Evolutionary conservation across 768 basidiomycete species (phyloP).

Genomic region (Epithele typhae): DNA sequence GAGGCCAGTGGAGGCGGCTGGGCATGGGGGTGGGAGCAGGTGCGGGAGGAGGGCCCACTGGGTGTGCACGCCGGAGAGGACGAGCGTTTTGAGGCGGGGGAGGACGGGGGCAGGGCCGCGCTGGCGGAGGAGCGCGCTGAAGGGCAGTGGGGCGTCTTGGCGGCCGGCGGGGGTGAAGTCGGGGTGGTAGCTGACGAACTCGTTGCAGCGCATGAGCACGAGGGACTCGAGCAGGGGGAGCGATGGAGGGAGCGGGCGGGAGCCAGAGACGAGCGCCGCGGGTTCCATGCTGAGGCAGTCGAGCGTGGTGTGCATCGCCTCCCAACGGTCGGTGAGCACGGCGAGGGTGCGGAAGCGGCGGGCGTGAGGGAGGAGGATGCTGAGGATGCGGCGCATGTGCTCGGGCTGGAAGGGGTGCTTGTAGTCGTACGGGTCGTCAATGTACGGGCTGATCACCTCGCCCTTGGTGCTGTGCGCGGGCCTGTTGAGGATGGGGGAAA

Average conservation of each 20-base stretch:
- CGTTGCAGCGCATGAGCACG: slow-evolving; percentile 57
- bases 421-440: slow-evolving; percentile 13
- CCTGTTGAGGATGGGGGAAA: neutral
- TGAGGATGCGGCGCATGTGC: slow-evolving; percentile 40
- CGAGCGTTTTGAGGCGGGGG: slow-evolving; percentile 44
- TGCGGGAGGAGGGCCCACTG: slow-evolving; percentile 43
- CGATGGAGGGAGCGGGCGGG: slow-evolving; percentile 21
- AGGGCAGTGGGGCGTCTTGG: slow-evolving; percentile 25
- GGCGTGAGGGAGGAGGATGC: slow-evolving; percentile 48
- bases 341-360: slow-evolving; percentile 48
- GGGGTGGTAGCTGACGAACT: slow-evolving; percentile 43
- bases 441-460: slow-evolving; percentile 8
- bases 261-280: slow-evolving; percentile 23
- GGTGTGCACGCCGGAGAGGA: slow-evolving; percentile 54
- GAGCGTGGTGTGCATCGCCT: slow-evolving; percentile 54
- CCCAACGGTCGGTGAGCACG: slow-evolving; percentile 53
- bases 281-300: slow-evolving; percentile 32
- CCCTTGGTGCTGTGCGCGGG: slow-evolving; percentile 4
- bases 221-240: slow-evolving; percentile 40
- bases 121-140: slow-evolving; percentile 13
- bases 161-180: slow-evolving; percentile 40
- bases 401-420: slow-evolving; percentile 13
- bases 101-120: slow-evolving; percentile 13
- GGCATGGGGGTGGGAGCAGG: slow-evolving; percentile 4
- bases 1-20: slow-evolving; percentile 9